Percentiles rank a stretch among this genome's conserved stretches.
Evolutionary conservation across 768 basidiomycete genomes (phyloP).

Genomic region (Russula virescens): DNA sequence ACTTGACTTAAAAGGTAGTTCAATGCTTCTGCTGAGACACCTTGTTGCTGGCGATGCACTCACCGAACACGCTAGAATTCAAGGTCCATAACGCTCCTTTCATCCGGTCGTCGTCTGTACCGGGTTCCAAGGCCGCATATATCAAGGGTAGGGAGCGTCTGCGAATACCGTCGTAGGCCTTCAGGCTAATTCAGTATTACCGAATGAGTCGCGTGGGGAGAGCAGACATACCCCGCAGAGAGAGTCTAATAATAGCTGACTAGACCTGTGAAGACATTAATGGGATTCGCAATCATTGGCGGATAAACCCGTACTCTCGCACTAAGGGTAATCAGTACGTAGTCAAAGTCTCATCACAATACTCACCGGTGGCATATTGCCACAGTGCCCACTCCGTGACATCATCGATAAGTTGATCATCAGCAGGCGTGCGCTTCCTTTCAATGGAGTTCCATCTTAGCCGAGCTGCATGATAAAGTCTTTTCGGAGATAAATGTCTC

Average conservation of each 20-base stretch:
- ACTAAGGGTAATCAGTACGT: constrained; percentile 23
- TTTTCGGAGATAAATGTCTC: constrained; percentile 26
- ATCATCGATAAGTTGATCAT: constrained; percentile 65
- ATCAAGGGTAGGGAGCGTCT: constrained; percentile 55
- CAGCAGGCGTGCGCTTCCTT: constrained; percentile 50
- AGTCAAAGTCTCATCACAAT: not conserved
- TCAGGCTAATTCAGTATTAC: not conserved
- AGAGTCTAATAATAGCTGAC: constrained; percentile 36
- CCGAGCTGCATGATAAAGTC: constrained; percentile 60
- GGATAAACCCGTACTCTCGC: constrained; percentile 28
- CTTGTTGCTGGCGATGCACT: constrained; percentile 14
- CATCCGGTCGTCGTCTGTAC: constrained; percentile 82
- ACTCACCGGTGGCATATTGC: constrained; percentile 54
- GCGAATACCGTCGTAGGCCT: constrained; percentile 67
- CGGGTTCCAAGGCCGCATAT: constrained; percentile 55
- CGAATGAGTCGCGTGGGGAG: not conserved
- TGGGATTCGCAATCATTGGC: not conserved
- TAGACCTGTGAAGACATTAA: constrained; percentile 29
- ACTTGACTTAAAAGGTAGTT: constrained; percentile 33
- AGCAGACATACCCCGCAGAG: constrained; percentile 41
- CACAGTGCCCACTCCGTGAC: constrained; percentile 71
- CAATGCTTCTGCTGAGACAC: not conserved
- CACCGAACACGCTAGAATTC: constrained; percentile 57
- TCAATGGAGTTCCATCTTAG: constrained; percentile 72
- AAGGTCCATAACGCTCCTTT: constrained; percentile 85